Conservation (phyloP, 2,329 filamentous ascomycete species). For the Exserohilum rostratum region DNA sequence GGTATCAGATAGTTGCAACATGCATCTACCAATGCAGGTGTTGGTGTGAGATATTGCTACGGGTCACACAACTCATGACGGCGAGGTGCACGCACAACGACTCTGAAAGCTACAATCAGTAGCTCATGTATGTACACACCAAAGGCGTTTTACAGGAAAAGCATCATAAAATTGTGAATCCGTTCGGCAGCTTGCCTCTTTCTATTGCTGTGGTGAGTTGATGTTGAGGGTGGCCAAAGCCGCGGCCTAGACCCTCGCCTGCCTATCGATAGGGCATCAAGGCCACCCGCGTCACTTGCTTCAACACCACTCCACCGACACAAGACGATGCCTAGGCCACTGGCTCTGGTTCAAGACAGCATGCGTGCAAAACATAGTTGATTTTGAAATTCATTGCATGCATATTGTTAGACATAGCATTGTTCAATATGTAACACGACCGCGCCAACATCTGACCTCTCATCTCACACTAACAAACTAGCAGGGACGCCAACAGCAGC, state of each 20-base stretch:
- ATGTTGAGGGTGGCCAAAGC: too few species aligned
- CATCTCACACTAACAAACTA: slow-evolving; percentile 13
- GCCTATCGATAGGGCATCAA: slow-evolving; percentile 1
- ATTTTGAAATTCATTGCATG: not conserved
- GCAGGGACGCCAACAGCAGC: slow-evolving; percentile 32
- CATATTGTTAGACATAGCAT: not conserved
- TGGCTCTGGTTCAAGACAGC: not conserved
- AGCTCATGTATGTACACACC: too few species aligned
- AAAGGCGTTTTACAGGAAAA: too few species aligned
- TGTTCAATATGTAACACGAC: slow-evolving; percentile 3
- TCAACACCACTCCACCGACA: not conserved
- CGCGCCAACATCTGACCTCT: not conserved
- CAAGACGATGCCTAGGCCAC: not conserved
- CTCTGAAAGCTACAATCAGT: too few species aligned
- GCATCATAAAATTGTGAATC: too few species aligned
- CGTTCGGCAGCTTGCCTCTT: too few species aligned
- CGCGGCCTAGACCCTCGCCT: not conserved
- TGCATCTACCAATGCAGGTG: too few species aligned
- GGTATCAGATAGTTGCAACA: too few species aligned
- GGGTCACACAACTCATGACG: too few species aligned
- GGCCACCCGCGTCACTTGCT: not conserved
- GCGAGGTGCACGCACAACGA: too few species aligned
- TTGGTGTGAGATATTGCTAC: too few species aligned
- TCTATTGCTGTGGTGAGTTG: too few species aligned
- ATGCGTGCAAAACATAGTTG: not conserved